Base-by-base conservation (phyloP, 441 rosid genomes). In the Francoa sonchifolia region DNA sequence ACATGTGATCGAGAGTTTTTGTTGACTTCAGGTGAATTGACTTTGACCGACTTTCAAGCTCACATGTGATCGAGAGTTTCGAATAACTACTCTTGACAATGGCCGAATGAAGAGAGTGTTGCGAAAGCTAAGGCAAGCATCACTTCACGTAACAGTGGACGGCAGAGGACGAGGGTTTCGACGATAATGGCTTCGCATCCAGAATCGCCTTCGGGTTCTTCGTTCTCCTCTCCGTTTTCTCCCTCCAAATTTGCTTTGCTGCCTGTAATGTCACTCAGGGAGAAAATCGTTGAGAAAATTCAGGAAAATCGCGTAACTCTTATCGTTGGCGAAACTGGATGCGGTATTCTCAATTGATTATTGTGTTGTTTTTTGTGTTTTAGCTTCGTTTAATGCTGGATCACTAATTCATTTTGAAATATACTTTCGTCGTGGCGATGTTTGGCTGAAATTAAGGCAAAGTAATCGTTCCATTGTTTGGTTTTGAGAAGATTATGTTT, bases 271-370 rank as follows among this genome's bases (percentile, higher is more conserved):
- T 65, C 83, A 18, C 68, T 75, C 47, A 69, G 62, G 44, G 61
- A 52, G 55, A 84, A 55, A 50, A 84, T 89, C 57, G 72, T 84
- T 42, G 95, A 81, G 33, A 89, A 89, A 67, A 69, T 84, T 48
- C 42, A 56, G 54, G 77, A 77, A 53, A 89, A 84, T 79, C 94
- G 94, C 57, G 97, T 89, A 62, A 89, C 97, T 55, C 88, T 89
- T 46, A 82, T 84, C 42, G 72, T 89, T 53, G 97, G 95, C 50
- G 95, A 84, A 25, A 74, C 97, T 13, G 97, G 97, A 43, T 89
- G 94, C 72, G 97, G 95, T 84, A 68, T 39, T 48, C 57, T 37
- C 47, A 0, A 47, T 33, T 9, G 11, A 39, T 37, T 42, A 11
- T 48, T 2, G 33, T n/a, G 41, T 19, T 34, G 2, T 35, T 27